Evolutionary conservation across 768 basidiomycete genomes (phyloP), one percentile per base, ranked within the genome.

Genomic region (Bullera alba): DNA sequence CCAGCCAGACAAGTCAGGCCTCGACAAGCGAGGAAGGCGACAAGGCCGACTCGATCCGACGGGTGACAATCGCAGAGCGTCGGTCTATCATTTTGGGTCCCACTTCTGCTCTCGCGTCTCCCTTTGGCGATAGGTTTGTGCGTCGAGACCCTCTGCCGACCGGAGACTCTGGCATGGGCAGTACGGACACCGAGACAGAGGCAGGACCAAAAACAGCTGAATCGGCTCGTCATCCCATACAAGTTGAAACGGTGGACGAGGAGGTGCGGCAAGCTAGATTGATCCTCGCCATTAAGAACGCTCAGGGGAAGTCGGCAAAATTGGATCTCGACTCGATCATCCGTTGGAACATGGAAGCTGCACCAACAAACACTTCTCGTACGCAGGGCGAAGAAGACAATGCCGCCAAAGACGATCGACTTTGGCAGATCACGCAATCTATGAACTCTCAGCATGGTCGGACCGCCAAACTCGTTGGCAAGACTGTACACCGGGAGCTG

Each of bases 41-140:
- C 38, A 10, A 8, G 38, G n/a, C n/a, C n/a, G 19, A 35, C 41
- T 6, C 42, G 5, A 21, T 30, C 23, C 36, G 21, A 16, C 48
- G 55, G 25, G 46, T 36, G 22, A 67, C 65, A 7, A 56, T 67
- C 15, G 65, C 65, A n/a, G 65, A 67, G 30, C 54, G 65, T 7
- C 54, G 65, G 12, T 42, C 63, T 2, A 48, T 65, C 6, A 41
- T 46, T 8, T 52, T 65, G 5, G 58, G 60, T 10, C 53, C 61
- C 7, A 60, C 58, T n/a, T 36, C 27, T 10, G 46, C 58, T 0
- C 37, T 66, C n/a, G 51, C 64, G 1, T 62, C 61, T n/a, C 65
- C 65, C 2, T 63, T 63, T 35, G 55, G 43, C 19, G 56, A 53
- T 16, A 29, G 43, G 3, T 23, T 42, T 10, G 36, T 47, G 3